A percentile compares a stretch with the other conserved stretches of the same genome.
phyloP scores from a whole-genome alignment of 306 rosid genomes.

The Prunus fruticosa region DNA sequence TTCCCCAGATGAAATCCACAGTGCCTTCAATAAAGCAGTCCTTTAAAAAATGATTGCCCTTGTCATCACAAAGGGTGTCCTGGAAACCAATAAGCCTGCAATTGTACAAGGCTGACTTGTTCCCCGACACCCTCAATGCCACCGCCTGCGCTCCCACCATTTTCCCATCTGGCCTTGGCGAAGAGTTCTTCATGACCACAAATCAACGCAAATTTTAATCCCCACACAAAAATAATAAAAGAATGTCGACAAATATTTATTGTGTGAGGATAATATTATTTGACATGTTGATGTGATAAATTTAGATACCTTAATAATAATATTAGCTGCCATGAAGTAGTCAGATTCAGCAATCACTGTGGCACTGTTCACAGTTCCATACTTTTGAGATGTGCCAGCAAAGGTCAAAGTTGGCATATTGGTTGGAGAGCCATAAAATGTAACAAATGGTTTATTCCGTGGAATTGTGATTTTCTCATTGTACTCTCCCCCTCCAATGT shows the following conservation, averaged over 20 bases:
- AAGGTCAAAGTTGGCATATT: constrained; percentile 40
- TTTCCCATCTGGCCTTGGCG: constrained; percentile 37
- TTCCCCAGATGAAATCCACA: constrained; percentile 42
- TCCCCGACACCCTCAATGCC: constrained; percentile 41
- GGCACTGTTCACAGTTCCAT: constrained; percentile 64
- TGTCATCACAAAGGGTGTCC: constrained; percentile 52
- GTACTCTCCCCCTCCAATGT: constrained; percentile 53
- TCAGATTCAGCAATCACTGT: constrained; percentile 30
- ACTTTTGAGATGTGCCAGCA: constrained; percentile 32
- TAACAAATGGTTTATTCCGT: constrained; percentile 40
- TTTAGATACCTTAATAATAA: constrained; percentile 19
- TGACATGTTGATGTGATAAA: not conserved
- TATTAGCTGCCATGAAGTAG: constrained; percentile 39
- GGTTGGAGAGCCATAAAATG: constrained; percentile 32
- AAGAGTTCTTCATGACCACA: constrained; percentile 28
- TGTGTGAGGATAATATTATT: not conserved
- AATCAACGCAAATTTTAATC: not conserved
- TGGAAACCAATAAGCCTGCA: constrained; percentile 45
- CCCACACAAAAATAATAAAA: not conserved
- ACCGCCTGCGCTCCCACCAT: constrained; percentile 38
- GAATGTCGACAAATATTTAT: not conserved
- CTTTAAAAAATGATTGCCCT: constrained; percentile 42
- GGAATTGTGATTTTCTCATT: constrained; percentile 51
- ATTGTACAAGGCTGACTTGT: constrained; percentile 35
- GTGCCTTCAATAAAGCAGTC: constrained; percentile 46